Evolutionary conservation across 495 filamentous ascomycete species (phyloP).

Genomic region (Thermothielavioides terrestris): DNA sequence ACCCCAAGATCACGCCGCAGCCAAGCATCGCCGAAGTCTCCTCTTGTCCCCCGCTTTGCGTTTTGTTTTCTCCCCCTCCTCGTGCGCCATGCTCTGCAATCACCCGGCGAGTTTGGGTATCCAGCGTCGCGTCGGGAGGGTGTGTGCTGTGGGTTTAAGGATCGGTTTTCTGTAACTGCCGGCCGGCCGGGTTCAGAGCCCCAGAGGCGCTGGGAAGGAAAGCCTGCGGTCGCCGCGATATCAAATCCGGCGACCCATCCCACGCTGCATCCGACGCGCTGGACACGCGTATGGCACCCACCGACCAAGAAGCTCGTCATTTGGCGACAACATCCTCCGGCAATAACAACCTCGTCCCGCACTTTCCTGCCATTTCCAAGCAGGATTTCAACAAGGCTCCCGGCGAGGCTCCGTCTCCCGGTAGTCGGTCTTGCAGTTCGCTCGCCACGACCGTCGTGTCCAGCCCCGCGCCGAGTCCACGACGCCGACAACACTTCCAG

Average conservation of each 20-base stretch:
- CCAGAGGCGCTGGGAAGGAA: neutral
- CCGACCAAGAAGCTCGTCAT: neutral
- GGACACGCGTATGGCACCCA: neutral
- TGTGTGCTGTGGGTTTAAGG: too few relatives aligned
- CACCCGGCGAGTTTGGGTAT: too few relatives aligned
- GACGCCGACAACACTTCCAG: neutral
- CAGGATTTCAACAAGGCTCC: neutral
- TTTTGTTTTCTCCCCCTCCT: too few relatives aligned
- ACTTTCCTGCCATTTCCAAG: neutral
- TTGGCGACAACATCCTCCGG: neutral
- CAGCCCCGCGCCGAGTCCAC: neutral
- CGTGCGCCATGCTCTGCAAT: neutral
- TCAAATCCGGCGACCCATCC: neutral
- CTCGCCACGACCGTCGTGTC: neutral
- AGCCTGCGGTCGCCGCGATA: neutral
- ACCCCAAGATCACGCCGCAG: too few relatives aligned
- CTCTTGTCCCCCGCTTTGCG: too few relatives aligned
- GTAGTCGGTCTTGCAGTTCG: neutral
- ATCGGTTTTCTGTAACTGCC: neutral
- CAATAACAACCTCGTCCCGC: neutral
- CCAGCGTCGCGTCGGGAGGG: too few relatives aligned
- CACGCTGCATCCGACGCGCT: neutral
- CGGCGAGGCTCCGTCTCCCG: neutral
- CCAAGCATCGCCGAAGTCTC: too few relatives aligned
- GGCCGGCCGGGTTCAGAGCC: constrained; percentile 8